Evolutionary conservation across 805 yeast genomes (phyloP).

Genomic region (Grigorovia humatica): DNA sequence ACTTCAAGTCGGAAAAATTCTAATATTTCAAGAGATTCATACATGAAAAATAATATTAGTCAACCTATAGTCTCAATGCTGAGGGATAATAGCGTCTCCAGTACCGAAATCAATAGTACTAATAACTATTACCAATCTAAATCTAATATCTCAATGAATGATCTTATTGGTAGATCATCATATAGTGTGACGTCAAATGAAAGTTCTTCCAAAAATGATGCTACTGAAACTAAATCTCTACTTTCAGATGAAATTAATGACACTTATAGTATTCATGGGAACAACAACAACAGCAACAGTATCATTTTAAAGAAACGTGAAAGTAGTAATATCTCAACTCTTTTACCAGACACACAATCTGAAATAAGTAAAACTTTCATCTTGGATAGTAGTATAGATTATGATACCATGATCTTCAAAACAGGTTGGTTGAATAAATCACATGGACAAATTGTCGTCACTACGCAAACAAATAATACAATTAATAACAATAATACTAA

Average conservation of each 20-base stretch:
- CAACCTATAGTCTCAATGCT: conserved; percentile 1
- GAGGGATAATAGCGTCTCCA: neutral
- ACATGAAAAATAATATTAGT: conserved; percentile 1
- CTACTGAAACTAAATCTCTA: neutral
- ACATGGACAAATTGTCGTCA: conserved; percentile 16
- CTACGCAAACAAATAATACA: neutral
- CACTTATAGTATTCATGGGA: conserved; percentile 2
- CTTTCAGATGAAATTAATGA: neutral
- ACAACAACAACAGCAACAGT: too few relatives aligned
- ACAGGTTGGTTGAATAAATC: conserved; percentile 54
- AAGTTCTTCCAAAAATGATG: neutral
- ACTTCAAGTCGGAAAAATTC: conserved; percentile 2
- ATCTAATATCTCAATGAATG: neutral
- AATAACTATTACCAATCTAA: neutral
- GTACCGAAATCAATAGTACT: neutral
- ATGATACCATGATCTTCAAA: conserved; percentile 35
- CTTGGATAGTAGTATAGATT: conserved; percentile 9
- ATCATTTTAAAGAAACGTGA: neutral
- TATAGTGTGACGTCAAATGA: neutral
- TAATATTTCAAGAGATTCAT: conserved; percentile 1
- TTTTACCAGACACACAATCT: neutral
- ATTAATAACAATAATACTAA: neutral
- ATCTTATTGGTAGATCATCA: neutral
- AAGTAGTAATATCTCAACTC: neutral
- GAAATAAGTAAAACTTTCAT: neutral